phyloP scores from a whole-genome alignment of 306 rosid species.

The Quercus berberidifolia region DNA sequence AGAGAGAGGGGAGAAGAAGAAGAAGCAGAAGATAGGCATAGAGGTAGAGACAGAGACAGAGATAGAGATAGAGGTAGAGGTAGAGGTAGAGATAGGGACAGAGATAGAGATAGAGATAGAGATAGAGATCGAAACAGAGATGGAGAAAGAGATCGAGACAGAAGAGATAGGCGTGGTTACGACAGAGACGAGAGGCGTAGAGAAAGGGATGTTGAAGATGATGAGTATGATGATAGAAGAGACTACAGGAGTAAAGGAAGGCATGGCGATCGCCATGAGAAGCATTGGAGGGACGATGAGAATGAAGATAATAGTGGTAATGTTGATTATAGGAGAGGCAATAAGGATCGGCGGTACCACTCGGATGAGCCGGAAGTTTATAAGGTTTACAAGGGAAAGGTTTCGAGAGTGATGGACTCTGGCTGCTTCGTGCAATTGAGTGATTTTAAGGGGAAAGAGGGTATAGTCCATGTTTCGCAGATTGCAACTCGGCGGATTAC shows the following conservation, averaged over 20 bases:
- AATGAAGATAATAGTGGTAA: slow-evolving; percentile 33
- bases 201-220: slow-evolving; percentile 23
- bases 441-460: slow-evolving; percentile 80
- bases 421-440: slow-evolving; percentile 80
- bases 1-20: slow-evolving; percentile 28
- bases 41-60: slow-evolving; percentile 4
- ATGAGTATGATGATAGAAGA: slow-evolving; percentile 12
- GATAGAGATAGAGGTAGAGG: slow-evolving; percentile 16
- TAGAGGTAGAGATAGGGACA: no score
- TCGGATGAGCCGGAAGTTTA: slow-evolving; percentile 65
- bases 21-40: slow-evolving; percentile 16
- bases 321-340: slow-evolving; percentile 26
- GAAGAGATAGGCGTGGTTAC: slow-evolving; percentile 10
- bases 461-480: slow-evolving; percentile 86
- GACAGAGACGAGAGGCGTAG: slow-evolving; percentile 28
- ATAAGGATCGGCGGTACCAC: slow-evolving; percentile 25
- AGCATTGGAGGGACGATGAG: slow-evolving; percentile 29
- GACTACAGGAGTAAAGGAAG: slow-evolving; percentile 34
- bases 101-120: background rate
- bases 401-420: slow-evolving; percentile 77
- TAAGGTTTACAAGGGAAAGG: slow-evolving; percentile 69
- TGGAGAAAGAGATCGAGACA: slow-evolving; percentile 20
- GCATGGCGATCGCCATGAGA: slow-evolving; percentile 26
- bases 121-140: background rate
- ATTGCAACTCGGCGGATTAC: slow-evolving; percentile 66